phyloP scores from a whole-genome alignment of 2,329 filamentous ascomycete species.

The Claviceps purpurea region DNA sequence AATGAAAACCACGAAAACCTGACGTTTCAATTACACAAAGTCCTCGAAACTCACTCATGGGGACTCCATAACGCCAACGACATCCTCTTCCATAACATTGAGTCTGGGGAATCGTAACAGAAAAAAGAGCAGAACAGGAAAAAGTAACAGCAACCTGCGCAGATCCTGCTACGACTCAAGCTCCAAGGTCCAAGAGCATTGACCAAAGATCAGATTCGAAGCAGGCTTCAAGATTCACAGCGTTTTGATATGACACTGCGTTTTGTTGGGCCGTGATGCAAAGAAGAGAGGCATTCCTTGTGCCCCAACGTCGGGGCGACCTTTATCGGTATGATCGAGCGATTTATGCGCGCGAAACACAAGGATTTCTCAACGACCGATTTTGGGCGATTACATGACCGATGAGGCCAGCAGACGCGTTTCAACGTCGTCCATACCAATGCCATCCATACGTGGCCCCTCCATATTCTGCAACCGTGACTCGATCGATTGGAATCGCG shows the following conservation, averaged over 20 bases:
- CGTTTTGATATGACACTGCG: neutral
- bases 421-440: conserved; percentile 33
- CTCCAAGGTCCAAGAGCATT: neutral
- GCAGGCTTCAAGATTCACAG: neutral
- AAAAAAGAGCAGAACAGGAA: neutral
- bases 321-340: neutral
- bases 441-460: conserved; percentile 27
- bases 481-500: conserved; percentile 31
- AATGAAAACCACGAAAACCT: neutral
- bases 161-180: neutral
- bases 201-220: neutral
- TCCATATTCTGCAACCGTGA: conserved; percentile 28
- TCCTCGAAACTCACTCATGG: neutral
- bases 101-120: neutral
- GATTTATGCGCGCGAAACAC: neutral
- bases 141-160: neutral
- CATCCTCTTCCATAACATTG: neutral
- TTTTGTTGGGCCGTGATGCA: neutral
- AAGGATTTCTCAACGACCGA: neutral
- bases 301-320: neutral
- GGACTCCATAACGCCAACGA: conserved; percentile 3
- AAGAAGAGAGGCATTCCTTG: neutral
- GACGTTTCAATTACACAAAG: neutral
- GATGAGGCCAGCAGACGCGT: conserved; percentile 28
- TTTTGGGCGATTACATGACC: conserved; percentile 24